Evolutionary conservation across 345 rosid genomes (phyloP), one percentile per base, ranked within the genome.

Genomic region (thale cress (Arabidopsis thaliana)): DNA sequence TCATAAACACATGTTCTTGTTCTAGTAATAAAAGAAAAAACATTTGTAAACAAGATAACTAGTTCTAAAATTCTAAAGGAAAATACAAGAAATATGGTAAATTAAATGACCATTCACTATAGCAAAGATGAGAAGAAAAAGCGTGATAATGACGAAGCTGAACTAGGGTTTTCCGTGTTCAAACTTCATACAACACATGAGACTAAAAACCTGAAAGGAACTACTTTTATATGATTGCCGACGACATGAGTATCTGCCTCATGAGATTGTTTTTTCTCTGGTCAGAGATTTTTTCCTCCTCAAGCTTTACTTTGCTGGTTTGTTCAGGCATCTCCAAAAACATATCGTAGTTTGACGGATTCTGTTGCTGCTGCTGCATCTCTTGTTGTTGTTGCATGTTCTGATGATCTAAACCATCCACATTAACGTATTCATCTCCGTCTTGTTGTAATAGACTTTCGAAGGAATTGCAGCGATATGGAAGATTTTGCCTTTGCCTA

Each of bases 401-500:
- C n/a, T 58, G 73, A 58, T 56, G 23, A 65, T 30, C 67, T 66
- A 37, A 33, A 57, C 24, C 45, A 48, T 57, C 66, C 8, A 28
- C 59, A 38, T 28, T 38, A 66, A 28, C 28, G 51, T 58, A 66
- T 6, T 38, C 36, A 0, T 38, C 61, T 49, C 22, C 32, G 4
- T 28, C 68, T 67, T 59, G 73, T 38, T 50, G 14, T 11, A 67
- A 30, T 8, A 59, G 3, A 30, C 22, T 61, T 38, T 67, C 73
- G 20, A 67, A 67, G 1, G 73, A 49, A 67, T 28, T 38, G 9
- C 61, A 59, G 2, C 30, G 67, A 4, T 12, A 50, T 28, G 46
- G n/a, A 53, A 42, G 33, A 53, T 53, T 64, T 50, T 75, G 62
- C 6, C 63, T 52, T 11, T 69, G 74, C 3, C 51, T 58, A 16